Conservation (phyloP, 805 yeast species). For the Pichia kluyveri region DNA sequence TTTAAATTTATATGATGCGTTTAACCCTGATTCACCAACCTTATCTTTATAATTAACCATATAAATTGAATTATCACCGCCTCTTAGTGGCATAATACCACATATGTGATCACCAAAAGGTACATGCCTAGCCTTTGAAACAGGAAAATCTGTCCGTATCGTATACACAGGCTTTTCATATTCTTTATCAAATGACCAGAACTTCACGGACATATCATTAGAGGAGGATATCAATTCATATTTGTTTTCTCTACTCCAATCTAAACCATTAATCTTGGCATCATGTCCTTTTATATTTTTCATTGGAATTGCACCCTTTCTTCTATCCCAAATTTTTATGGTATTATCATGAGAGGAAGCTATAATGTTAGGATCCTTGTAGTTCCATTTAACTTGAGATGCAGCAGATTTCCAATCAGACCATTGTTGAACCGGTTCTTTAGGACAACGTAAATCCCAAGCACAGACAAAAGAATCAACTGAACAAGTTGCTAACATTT, state of each 20-base stretch:
- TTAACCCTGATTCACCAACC: slow-evolving; percentile 29
- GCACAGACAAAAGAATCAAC: slow-evolving; percentile 80
- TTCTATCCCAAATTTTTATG: slow-evolving; percentile 78
- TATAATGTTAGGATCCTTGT: slow-evolving; percentile 59
- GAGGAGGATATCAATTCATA: slow-evolving; percentile 71
- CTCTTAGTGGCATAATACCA: slow-evolving; percentile 84
- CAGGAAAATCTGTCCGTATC: slow-evolving; percentile 71
- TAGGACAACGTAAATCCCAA: slow-evolving; percentile 87
- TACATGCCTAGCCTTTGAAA: slow-evolving; percentile 77
- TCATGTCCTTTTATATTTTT: slow-evolving; percentile 61
- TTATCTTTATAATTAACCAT: slow-evolving; percentile 41
- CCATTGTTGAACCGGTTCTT: slow-evolving; percentile 62
- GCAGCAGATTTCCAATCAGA: slow-evolving; percentile 97
- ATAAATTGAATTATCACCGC: slow-evolving; percentile 62
- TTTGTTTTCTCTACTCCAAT: slow-evolving; percentile 57
- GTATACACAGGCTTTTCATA: slow-evolving; percentile 42
- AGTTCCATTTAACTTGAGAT: slow-evolving; percentile 91
- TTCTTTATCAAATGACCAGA: slow-evolving; percentile 58
- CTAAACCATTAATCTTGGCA: slow-evolving; percentile 86
- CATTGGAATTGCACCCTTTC: slow-evolving; percentile 75
- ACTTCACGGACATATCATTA: slow-evolving; percentile 74
- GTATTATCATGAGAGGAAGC: slow-evolving; percentile 83
- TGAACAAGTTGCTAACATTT: slow-evolving; percentile 83
- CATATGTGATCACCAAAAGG: slow-evolving; percentile 83
- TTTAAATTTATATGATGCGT: slow-evolving; percentile 52